Evolutionary conservation across 2,329 filamentous ascomycete genomes (phyloP).

Genomic region (Xylariaceae sp.): DNA sequence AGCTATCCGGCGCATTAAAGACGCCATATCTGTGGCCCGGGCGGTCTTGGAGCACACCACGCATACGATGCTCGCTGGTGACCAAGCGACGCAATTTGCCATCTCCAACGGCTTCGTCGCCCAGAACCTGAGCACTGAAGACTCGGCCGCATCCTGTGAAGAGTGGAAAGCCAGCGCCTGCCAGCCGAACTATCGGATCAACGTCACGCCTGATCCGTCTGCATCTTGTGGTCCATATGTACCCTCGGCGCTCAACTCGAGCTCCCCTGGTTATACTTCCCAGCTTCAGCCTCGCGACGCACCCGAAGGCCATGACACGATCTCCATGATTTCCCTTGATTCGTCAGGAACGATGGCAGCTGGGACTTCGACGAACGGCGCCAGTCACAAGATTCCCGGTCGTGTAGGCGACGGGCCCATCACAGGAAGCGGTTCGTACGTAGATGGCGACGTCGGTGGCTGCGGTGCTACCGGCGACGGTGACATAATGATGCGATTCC

Average conservation of each 20-base stretch:
- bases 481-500: conserved; percentile 53
- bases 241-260: conserved; percentile 20
- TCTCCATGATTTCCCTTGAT: conserved; percentile 47
- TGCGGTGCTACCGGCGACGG: conserved; percentile 55
- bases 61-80: conserved; percentile 49
- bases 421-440: conserved; percentile 50
- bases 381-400: conserved; percentile 49
- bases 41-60: conserved; percentile 46
- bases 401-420: conserved; percentile 54
- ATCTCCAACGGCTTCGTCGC: conserved; percentile 44
- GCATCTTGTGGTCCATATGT: conserved; percentile 44
- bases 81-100: conserved; percentile 50
- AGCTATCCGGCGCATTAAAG: conserved; percentile 41
- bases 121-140: conserved; percentile 39
- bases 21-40: conserved; percentile 47
- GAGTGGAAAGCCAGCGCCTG: conserved; percentile 39
- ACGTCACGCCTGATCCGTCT: conserved; percentile 39
- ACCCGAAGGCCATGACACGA: conserved; percentile 43
- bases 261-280: conserved; percentile 10
- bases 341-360: conserved; percentile 44
- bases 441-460: conserved; percentile 48
- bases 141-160: conserved; percentile 35
- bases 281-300: conserved; percentile 7
- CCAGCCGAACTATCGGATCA: conserved; percentile 47
- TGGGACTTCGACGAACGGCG: conserved; percentile 53